Conservation (phyloP, 2,329 filamentous ascomycete genomes). For the Balansia obtecta region DNA sequence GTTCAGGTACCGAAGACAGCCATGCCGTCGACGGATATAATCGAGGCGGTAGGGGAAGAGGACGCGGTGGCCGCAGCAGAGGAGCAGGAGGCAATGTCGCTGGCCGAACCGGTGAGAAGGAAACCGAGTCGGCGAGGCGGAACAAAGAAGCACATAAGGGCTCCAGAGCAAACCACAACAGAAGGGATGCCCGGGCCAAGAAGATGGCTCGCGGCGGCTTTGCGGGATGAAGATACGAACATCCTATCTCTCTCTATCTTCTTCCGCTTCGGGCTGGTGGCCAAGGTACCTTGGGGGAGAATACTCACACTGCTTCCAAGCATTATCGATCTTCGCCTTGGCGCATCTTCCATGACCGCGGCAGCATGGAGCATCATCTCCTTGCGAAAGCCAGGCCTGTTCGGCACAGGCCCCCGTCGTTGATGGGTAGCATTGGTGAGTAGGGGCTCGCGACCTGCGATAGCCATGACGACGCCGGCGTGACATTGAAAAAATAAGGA, state of each 20-base stretch:
- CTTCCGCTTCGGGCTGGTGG: constrained; percentile 9
- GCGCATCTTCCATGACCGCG: not conserved
- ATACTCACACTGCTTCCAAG: constrained; percentile 2
- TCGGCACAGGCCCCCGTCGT: constrained; percentile 15
- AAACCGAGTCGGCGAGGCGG: constrained; percentile 58
- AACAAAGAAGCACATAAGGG: constrained; percentile 75
- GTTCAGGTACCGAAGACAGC: constrained; percentile 44
- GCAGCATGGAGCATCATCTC: not conserved
- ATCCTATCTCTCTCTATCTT: constrained; percentile 6
- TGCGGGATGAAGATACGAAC: constrained; percentile 17
- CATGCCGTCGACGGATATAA: constrained; percentile 32
- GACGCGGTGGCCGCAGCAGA: constrained; percentile 23
- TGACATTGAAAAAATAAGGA: constrained; percentile 13
- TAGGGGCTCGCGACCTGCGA: constrained; percentile 25
- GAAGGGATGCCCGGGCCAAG: constrained; percentile 55
- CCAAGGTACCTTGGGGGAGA: constrained; percentile 1
- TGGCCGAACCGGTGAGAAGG: constrained; percentile 53
- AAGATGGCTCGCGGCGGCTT: constrained; percentile 48
- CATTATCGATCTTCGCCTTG: constrained; percentile 10
- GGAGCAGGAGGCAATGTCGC: constrained; percentile 43
- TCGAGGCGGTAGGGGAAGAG: constrained; percentile 27
- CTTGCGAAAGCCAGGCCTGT: not conserved
- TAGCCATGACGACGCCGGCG: constrained; percentile 19
- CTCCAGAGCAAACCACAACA: constrained; percentile 75
- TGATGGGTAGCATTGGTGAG: constrained; percentile 21